phyloP scores from a whole-genome alignment of 163 green algal genomes.

The Scenedesmus sp. region DNA sequence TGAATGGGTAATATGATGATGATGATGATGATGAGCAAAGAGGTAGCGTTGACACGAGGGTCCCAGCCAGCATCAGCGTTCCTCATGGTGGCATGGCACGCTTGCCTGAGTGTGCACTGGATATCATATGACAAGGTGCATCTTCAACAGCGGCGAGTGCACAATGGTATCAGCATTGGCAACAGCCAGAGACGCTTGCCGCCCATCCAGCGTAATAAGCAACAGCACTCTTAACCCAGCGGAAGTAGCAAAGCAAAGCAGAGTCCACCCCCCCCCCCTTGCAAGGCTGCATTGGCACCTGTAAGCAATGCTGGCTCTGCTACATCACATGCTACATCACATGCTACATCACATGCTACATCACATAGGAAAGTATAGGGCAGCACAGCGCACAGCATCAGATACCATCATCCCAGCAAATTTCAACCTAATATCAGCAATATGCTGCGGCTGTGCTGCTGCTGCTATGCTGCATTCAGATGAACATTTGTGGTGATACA shows the following conservation, averaged over 20 bases:
- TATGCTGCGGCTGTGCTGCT: not conserved
- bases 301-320: too few relatives aligned
- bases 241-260: too few relatives aligned
- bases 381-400: not conserved
- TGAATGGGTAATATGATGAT: too few relatives aligned
- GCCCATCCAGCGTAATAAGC: not conserved
- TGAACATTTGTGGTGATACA: not conserved
- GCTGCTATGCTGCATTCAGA: not conserved
- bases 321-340: too few relatives aligned
- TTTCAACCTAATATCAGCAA: not conserved
- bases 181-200: not conserved
- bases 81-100: not conserved
- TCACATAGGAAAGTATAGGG: not conserved
- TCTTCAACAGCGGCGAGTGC: not conserved
- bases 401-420: not conserved
- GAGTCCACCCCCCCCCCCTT: too few relatives aligned
- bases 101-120: not conserved
- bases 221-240: not conserved
- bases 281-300: too few relatives aligned
- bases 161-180: not conserved
- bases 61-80: not conserved
- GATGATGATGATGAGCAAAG: too few relatives aligned
- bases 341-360: too few relatives aligned
- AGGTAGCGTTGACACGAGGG: too few relatives aligned
- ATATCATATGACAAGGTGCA: constrained; percentile 1